A percentile compares a stretch with the other conserved stretches of the same genome.
phyloP scores from a whole-genome alignment of 1,284 basidiomycete species.

The Tetrapyrgos nigripes region DNA sequence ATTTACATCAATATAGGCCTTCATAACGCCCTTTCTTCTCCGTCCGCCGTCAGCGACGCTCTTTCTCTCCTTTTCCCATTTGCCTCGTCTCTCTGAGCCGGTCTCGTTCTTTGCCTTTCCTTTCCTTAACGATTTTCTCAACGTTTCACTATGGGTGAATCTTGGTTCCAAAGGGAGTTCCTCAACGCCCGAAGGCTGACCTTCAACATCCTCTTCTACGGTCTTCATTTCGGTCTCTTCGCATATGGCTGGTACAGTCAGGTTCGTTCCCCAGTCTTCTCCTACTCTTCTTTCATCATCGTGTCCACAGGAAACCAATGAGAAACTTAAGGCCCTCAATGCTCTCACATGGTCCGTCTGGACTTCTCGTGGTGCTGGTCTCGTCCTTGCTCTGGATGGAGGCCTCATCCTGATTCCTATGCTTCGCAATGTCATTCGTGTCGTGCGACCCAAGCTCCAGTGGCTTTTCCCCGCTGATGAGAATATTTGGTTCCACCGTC shows the following conservation, averaged over 20 bases:
- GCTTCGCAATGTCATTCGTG: slow-evolving; percentile 83
- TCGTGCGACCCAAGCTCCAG: slow-evolving; percentile 77
- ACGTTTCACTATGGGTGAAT: slow-evolving; percentile 58
- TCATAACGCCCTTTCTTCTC: slow-evolving; percentile 29
- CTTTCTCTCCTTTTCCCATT: slow-evolving; percentile 31
- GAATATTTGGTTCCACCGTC: slow-evolving; percentile 92
- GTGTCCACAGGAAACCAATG: slow-evolving; percentile 60
- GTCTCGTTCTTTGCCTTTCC: slow-evolving; percentile 30
- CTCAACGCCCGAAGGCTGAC: slow-evolving; percentile 63
- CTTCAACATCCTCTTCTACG: slow-evolving; percentile 83
- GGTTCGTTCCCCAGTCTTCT: slow-evolving; percentile 43
- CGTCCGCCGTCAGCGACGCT: slow-evolving; percentile 35
- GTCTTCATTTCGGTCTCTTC: slow-evolving; percentile 72
- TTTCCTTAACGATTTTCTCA: slow-evolving; percentile 24
- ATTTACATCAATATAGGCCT: slow-evolving; percentile 26
- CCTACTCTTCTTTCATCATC: slow-evolving; percentile 9
- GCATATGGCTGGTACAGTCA: slow-evolving; percentile 84
- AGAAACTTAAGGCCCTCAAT: slow-evolving; percentile 75
- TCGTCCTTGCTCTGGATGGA: slow-evolving; percentile 84
- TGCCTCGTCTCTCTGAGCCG: slow-evolving; percentile 46
- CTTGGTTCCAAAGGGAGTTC: slow-evolving; percentile 76
- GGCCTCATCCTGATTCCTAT: slow-evolving; percentile 85
- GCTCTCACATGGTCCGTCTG: slow-evolving; percentile 82
- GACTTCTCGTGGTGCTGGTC: slow-evolving; percentile 86
- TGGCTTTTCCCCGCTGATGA: slow-evolving; percentile 89